Evolutionary conservation across 2,329 filamentous ascomycete genomes (phyloP), one percentile per base, ranked within the genome.

Genomic region (Torrubiella hemipterigena): DNA sequence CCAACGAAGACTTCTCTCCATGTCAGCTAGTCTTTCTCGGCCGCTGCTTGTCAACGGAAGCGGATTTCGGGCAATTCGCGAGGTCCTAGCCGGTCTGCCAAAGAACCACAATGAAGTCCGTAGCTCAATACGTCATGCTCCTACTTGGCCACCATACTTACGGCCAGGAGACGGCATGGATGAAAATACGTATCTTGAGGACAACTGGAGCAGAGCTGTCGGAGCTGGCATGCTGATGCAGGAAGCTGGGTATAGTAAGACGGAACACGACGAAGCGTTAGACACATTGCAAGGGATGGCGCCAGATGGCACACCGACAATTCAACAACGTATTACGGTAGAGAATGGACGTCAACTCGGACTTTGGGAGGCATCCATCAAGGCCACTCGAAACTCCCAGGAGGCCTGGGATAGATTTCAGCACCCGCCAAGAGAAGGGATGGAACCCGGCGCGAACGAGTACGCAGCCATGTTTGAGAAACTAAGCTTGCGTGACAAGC

Each of bases 391-490:
- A 16, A 75, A 77, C 42, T 56, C 65, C 1, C 61, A 68, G 35
- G 74, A 79, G 44, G 74, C 74, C 4, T 79, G 74, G 74, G 58
- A 56, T 5, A 51, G 57, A 26, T 65, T 69, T 35, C 55, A 56
- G 35, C 45, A 46, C 36, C 57, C 57, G 2, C 58, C 56, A 2
- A 36, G 38, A 22, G 36, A 44, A 16, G 52, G 42, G 11, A 40
- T 52, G 34, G 43, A 42, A 17, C 63, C 65, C 3, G 55, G 52
- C 4, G 35, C 44, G 5, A 41, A 52, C 11, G 64, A 77, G 29
- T 79, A 76, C 42, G 57, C 59, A 7, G 68, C 70, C 34, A 73
- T 79, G 69, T 71, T 78, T 38, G 47, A 63, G 32, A 78, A 77
- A 43, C 55, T 78, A 2, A 49, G 59, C 13, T 43, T 48, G 12